These are phyloP conservation scores for Salvia sclarea DNA, from an alignment of 305 asterid species.

Conservation along the genomic window DNA sequence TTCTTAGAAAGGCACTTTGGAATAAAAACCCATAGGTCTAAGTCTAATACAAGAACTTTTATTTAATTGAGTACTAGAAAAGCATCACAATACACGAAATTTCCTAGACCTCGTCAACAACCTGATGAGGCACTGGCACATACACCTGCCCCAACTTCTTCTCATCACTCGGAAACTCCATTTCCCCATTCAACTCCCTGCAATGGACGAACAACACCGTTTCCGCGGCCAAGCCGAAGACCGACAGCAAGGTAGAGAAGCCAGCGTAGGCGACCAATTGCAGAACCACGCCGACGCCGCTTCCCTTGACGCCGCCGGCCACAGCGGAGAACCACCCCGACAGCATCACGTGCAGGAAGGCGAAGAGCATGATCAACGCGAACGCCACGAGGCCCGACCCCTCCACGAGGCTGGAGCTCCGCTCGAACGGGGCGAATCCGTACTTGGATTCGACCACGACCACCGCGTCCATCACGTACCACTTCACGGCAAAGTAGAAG, in stretches of 20 bases:
- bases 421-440: slow-evolving; percentile 58
- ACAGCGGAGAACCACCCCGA: slow-evolving; percentile 34
- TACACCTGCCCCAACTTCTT: no score
- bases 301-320: neutral
- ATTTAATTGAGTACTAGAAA: no score
- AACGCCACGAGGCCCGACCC: slow-evolving; percentile 52
- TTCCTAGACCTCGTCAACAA: no score
- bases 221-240: slow-evolving; percentile 26
- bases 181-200: no score
- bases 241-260: slow-evolving; percentile 24
- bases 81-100: no score
- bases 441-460: slow-evolving; percentile 65
- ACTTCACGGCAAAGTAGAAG: slow-evolving; percentile 44
- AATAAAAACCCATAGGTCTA: no score
- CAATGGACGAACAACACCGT: slow-evolving; percentile 29
- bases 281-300: slow-evolving; percentile 27
- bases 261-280: slow-evolving; percentile 39
- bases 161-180: no score
- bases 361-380: slow-evolving; percentile 35
- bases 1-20: no score
- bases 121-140: no score
- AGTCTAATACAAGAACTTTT: no score
- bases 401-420: slow-evolving; percentile 61
- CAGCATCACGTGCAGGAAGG: slow-evolving; percentile 23
- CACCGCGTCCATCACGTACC: slow-evolving; percentile 48